phyloP scores from a whole-genome alignment of 2,329 filamentous ascomycete genomes.

The Penicillium freii region DNA sequence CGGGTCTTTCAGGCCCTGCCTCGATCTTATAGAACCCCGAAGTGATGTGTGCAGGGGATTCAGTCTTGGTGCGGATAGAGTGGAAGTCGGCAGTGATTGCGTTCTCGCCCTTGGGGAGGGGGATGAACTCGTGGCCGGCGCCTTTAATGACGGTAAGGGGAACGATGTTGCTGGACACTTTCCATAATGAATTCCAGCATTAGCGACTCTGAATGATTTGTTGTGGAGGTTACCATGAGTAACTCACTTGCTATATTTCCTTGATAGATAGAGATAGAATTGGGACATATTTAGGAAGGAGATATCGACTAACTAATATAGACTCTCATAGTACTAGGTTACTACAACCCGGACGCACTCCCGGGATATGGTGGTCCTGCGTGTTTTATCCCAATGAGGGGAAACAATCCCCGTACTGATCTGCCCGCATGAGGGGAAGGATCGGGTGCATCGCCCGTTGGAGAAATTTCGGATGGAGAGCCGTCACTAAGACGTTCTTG shows the following conservation, averaged over 20 bases:
- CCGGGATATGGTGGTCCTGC: neutral
- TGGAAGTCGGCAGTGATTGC: slow-evolving; percentile 29
- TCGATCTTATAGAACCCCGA: slow-evolving; percentile 29
- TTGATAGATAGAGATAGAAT: neutral
- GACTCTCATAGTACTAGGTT: neutral
- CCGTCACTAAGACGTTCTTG: neutral
- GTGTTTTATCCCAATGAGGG: slow-evolving; percentile 10
- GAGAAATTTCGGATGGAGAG: slow-evolving; percentile 5
- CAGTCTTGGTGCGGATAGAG: slow-evolving; percentile 24
- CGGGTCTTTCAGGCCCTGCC: slow-evolving; percentile 22
- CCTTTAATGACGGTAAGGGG: slow-evolving; percentile 27
- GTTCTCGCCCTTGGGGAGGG: slow-evolving; percentile 23
- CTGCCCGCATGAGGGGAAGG: neutral
- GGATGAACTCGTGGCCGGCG: slow-evolving; percentile 27
- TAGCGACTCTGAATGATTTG: neutral
- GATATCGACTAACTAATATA: neutral
- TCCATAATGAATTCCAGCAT: neutral
- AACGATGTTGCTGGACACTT: slow-evolving; percentile 24
- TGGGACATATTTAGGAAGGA: neutral
- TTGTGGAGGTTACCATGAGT: neutral
- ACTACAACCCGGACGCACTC: neutral
- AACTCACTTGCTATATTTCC: neutral
- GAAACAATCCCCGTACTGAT: neutral
- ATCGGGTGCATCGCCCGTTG: slow-evolving; percentile 4
- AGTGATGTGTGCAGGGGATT: slow-evolving; percentile 23